Conservation (phyloP, 257 asterid species). For the Petunia axillaris region DNA sequence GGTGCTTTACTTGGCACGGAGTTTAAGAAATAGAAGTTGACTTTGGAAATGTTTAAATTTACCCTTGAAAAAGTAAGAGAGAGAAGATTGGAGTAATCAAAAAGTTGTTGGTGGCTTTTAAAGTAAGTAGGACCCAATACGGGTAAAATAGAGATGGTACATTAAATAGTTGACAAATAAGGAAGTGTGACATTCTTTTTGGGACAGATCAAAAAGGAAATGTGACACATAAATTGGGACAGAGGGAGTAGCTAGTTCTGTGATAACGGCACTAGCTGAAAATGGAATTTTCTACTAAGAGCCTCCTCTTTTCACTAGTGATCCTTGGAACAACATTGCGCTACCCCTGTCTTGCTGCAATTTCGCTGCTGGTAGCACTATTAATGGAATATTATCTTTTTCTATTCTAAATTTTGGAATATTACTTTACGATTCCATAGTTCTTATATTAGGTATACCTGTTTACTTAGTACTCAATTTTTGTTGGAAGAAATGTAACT, state of each 20-base stretch:
- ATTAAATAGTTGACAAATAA: too few species aligned
- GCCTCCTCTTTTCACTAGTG: background rate
- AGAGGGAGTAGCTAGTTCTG: background rate
- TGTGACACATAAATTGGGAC: too few species aligned
- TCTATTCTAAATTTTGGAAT: background rate
- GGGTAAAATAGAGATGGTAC: too few species aligned
- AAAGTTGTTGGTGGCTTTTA: too few species aligned
- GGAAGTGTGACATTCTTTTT: too few species aligned
- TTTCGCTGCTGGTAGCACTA: background rate
- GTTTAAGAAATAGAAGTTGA: too few species aligned
- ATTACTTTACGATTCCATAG: background rate
- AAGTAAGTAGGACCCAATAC: too few species aligned
- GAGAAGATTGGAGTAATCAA: too few species aligned
- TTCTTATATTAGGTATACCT: background rate
- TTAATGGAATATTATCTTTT: background rate
- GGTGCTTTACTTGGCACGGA: too few species aligned
- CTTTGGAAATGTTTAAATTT: too few species aligned
- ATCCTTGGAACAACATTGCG: background rate
- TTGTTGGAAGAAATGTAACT: background rate
- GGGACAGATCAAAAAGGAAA: too few species aligned
- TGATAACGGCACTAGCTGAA: background rate
- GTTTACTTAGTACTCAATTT: background rate
- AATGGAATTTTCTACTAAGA: background rate
- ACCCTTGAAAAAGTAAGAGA: too few species aligned
- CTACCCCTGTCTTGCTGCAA: background rate